Base-by-base conservation (phyloP, 2,329 filamentous ascomycete genomes). In the Colletotrichum abscissum region DNA sequence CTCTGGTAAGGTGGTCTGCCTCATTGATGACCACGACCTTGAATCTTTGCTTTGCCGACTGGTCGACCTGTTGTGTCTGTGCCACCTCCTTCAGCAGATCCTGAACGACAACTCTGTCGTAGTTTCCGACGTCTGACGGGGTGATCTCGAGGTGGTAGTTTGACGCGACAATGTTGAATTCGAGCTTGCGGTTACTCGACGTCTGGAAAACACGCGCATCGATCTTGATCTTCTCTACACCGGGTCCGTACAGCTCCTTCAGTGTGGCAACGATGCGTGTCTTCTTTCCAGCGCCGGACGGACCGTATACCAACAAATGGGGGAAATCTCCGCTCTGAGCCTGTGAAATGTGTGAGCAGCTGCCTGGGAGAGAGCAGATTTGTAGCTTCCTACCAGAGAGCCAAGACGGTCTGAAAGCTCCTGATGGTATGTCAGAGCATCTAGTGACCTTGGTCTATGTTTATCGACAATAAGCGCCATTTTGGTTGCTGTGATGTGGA, bases 161-260 rank as follows among this genome's bases (percentile, higher is more conserved):
- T 0, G 96, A 98, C 57, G 95, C 92, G 67, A 99, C 97, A 76
- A 99, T 97, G 86, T 98, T 99, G 90, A 99, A 99, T 85, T 99
- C 97, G 78, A 99, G 92, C 84, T 99, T 99, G 81, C 97, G 95
- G 83, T 98, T 98, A 80, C 93, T 93, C 26, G 92, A 95, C 1
- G 97, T 98, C 84, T 98, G 95, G 86, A 99, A 99, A 72, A 98
- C 93, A 76, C 97, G 94, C 14, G 95, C 94, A 81, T 99, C 97
- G 84, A 99, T 98, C 86, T 98, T 98, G 88, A 99, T 99, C 88
- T 98, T 98, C 81, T 99, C 97, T n/a, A 98, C 97, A 56, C 97
- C 96, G 0, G 96, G 92, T 0, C 97, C 97, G 83, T 97, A 99
- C 8, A 99, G 89, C 80, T 98, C 96, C 82, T 98, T 97, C 4